Evolutionary conservation across 2,329 filamentous ascomycete genomes (phyloP).

Genomic region (Neonectria magnoliae): DNA sequence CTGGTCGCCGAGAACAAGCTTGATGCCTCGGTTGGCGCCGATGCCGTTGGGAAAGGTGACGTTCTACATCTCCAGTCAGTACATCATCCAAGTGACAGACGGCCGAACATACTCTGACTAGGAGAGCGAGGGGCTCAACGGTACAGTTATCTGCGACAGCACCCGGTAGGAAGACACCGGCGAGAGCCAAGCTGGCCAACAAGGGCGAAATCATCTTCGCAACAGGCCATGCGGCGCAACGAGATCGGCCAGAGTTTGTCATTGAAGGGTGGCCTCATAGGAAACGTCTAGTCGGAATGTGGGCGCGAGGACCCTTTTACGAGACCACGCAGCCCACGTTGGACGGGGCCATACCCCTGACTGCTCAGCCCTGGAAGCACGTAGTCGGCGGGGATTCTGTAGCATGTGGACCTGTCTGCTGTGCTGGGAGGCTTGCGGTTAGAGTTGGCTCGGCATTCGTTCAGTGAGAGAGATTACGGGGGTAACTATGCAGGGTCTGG

Average conservation of each 20-base stretch:
- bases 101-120: constrained; percentile 6
- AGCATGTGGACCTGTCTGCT: background rate
- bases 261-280: background rate
- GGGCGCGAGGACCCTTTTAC: background rate
- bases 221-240: constrained; percentile 4
- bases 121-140: constrained; percentile 13
- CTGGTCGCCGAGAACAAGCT: constrained; percentile 16
- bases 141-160: constrained; percentile 10
- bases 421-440: background rate
- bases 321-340: background rate
- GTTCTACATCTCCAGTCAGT: constrained; percentile 4
- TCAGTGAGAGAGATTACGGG: background rate
- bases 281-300: background rate
- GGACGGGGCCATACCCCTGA: background rate
- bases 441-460: background rate
- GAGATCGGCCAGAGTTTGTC: background rate
- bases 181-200: constrained; percentile 7
- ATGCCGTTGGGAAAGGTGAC: constrained; percentile 24
- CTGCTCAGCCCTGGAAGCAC: background rate
- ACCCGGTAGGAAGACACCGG: background rate
- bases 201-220: constrained; percentile 10
- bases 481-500: no score
- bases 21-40: constrained; percentile 23
- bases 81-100: background rate
- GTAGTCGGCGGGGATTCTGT: background rate